Evolutionary conservation across 805 yeast genomes (phyloP), one percentile per base, ranked within the genome.

Genomic region (Yarrowia deformans): DNA sequence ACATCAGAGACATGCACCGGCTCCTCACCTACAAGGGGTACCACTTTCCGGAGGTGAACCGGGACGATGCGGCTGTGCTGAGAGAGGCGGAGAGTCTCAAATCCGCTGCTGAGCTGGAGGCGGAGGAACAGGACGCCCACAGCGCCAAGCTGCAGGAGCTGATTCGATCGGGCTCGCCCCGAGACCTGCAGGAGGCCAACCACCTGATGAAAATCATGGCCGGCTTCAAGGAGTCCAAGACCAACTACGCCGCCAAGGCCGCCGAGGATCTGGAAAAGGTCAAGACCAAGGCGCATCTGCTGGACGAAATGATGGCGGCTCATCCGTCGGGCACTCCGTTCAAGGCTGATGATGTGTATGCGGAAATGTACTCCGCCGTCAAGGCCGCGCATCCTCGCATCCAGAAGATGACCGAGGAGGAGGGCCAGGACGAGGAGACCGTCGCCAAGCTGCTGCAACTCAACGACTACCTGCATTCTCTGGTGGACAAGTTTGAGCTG

Each of bases 121-220:
- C 88, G 72, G 99, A 95, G 77, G 99, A 95, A 79, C 89, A 91
- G 69, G 83, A 92, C 63, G 98, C 96, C 1, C 97, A 93, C 76
- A 85, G 91, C 72, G 98, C 99, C 18, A 95, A 95, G 80, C 84
- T 95, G 72, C 99, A 95, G 80, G 99, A 95, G 79, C 84, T 95
- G 71, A 90, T 95, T 71, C 88, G 98, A 80, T 85, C 98, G 74
- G 99, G 98, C 50, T 90, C 91, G 78, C 98, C 99, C 8, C 90
- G 89, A 72, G 99, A 95, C 80, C 85, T 95, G 76, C 91, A 89
- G 74, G 99, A 95, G 79, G 99, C 99, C 54, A 95, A 95, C 79
- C 91, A 90, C 74, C 84, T 95, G 78, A 95, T 95, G 99, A 93
- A 94, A 78, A 87, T 95, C 73, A 93, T 95, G 97, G 97, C 98